Percentiles rank a stretch among this genome's conserved stretches.
phyloP scores from a whole-genome alignment of 345 rosid species.

The Ailanthus altissimus region DNA sequence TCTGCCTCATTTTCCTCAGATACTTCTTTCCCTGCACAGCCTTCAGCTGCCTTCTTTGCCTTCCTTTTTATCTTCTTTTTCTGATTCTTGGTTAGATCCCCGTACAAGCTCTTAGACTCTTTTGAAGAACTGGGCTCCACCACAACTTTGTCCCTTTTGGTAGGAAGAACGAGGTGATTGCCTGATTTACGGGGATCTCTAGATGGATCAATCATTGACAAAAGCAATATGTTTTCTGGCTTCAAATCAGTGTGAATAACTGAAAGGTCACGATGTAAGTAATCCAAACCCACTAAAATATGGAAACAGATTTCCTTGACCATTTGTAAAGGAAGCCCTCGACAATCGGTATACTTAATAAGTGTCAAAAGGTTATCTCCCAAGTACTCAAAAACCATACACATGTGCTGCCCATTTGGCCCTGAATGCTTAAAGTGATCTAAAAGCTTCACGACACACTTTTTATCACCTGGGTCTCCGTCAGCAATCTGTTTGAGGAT shows the following conservation, averaged over 20 bases:
- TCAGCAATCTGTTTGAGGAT: constrained; percentile 70
- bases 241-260: constrained; percentile 74
- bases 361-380: constrained; percentile 73
- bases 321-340: constrained; percentile 55
- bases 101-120: constrained; percentile 30
- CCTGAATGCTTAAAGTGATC: constrained; percentile 83
- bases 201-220: constrained; percentile 59
- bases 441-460: constrained; percentile 70
- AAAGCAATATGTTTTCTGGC: constrained; percentile 65
- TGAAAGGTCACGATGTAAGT: constrained; percentile 72
- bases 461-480: constrained; percentile 63
- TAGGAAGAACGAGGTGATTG: constrained; percentile 46
- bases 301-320: constrained; percentile 63
- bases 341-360: constrained; percentile 61
- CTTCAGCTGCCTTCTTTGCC: constrained; percentile 60
- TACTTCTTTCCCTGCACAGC: constrained; percentile 48
- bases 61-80: constrained; percentile 63
- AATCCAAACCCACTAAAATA: constrained; percentile 63
- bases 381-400: constrained; percentile 78
- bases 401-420: constrained; percentile 76
- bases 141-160: constrained; percentile 38
- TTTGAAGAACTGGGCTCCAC: constrained; percentile 35
- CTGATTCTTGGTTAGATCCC: constrained; percentile 55
- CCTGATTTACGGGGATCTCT: constrained; percentile 59
- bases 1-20: constrained; percentile 37